Evolutionary conservation across 805 yeast genomes (phyloP).

Genomic region (Ogataea minuta): DNA sequence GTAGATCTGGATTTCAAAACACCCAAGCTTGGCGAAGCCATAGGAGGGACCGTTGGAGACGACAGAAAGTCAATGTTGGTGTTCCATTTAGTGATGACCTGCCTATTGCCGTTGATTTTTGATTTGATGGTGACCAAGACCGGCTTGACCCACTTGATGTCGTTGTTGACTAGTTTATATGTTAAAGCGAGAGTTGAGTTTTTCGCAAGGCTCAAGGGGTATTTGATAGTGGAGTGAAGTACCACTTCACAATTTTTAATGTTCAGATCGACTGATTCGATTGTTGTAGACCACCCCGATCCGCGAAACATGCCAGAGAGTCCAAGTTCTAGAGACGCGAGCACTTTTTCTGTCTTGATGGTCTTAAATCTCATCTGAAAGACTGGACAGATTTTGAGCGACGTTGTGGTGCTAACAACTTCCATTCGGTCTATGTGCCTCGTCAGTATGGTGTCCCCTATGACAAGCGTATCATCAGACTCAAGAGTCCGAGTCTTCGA

Average conservation of each 20-base stretch:
- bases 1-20: slow-evolving; percentile 14
- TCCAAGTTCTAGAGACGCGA: slow-evolving; percentile 28
- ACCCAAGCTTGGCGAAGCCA: slow-evolving; percentile 27
- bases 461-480: slow-evolving; percentile 4
- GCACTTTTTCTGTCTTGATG: slow-evolving; percentile 25
- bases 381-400: slow-evolving; percentile 24
- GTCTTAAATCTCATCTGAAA: slow-evolving; percentile 31
- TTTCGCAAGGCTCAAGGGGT: slow-evolving; percentile 32
- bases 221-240: slow-evolving; percentile 21
- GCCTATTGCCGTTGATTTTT: slow-evolving; percentile 17
- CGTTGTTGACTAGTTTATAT: slow-evolving; percentile 29
- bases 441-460: slow-evolving; percentile 15
- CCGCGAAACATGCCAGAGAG: slow-evolving; percentile 20
- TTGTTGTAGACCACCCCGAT: slow-evolving; percentile 7
- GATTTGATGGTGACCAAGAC: slow-evolving; percentile 25
- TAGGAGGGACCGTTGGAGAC: slow-evolving; percentile 8
- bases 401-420: slow-evolving; percentile 7
- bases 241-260: slow-evolving; percentile 27
- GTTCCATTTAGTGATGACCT: slow-evolving; percentile 36
- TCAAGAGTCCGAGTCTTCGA: slow-evolving; percentile 12
- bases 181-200: slow-evolving; percentile 24
- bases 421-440: slow-evolving; percentile 8
- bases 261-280: slow-evolving; percentile 19
- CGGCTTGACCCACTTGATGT: slow-evolving; percentile 28
- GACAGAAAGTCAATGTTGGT: slow-evolving; percentile 36